Percentiles rank a stretch among this genome's conserved stretches.
Conservation (phyloP, 805 yeast species). For the Lachancea kluyveri region DNA sequence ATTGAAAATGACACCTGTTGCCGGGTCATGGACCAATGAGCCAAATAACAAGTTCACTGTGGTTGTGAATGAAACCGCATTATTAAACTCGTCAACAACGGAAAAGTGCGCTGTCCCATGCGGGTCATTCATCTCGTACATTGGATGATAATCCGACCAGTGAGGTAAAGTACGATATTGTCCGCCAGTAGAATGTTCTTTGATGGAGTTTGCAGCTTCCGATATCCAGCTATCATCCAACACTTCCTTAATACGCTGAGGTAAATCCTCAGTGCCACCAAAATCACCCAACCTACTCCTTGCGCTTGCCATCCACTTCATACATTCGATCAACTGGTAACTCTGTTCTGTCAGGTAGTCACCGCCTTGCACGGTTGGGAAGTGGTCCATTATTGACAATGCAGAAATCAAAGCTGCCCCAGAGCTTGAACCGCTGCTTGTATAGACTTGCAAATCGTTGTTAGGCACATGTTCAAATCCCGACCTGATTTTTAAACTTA, state of each 20-base stretch:
- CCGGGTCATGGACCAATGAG: slow-evolving; percentile 69
- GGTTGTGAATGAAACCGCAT: slow-evolving; percentile 83
- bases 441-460: slow-evolving; percentile 42
- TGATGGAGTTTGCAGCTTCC: slow-evolving; percentile 42
- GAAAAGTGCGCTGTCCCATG: slow-evolving; percentile 90
- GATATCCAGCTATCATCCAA: slow-evolving; percentile 53
- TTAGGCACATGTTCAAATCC: slow-evolving; percentile 29
- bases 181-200: slow-evolving; percentile 32
- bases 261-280: slow-evolving; percentile 20
- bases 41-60: slow-evolving; percentile 85
- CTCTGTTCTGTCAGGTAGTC: slow-evolving; percentile 45
- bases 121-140: slow-evolving; percentile 69
- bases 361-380: slow-evolving; percentile 35
- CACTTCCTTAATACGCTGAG: slow-evolving; percentile 38
- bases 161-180: slow-evolving; percentile 46
- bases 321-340: slow-evolving; percentile 72
- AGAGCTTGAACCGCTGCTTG: slow-evolving; percentile 69
- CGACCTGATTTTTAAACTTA: slow-evolving; percentile 17
- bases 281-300: slow-evolving; percentile 83
- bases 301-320: slow-evolving; percentile 92
- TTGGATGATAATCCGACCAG: slow-evolving; percentile 75
- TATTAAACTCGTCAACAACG: slow-evolving; percentile 63
- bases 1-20: slow-evolving; percentile 78
- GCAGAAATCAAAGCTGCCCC: slow-evolving; percentile 83
- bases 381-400: slow-evolving; percentile 51